phyloP scores from a whole-genome alignment of 192 early-diverging fungal genomes.

The Coemansia sp. region DNA sequence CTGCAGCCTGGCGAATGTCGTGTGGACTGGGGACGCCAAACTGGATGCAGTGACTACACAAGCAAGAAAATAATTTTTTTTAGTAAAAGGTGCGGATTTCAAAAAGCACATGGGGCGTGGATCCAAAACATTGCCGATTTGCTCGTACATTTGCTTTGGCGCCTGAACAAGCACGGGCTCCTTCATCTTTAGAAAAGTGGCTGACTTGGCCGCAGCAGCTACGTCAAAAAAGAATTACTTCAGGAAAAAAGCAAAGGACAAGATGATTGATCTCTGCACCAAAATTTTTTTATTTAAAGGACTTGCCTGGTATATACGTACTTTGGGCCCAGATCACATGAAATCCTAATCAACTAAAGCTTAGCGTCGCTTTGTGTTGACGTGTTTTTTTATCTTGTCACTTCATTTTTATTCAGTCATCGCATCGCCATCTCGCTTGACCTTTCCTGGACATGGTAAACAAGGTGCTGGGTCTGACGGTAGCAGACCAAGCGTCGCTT shows the following conservation, averaged over 20 bases:
- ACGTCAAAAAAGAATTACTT: not conserved
- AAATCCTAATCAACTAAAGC: too few species aligned
- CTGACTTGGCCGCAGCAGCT: not conserved
- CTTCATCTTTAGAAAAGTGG: constrained; percentile 72
- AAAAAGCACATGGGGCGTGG: not conserved
- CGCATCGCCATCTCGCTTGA: not conserved
- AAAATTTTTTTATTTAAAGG: not conserved
- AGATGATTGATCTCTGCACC: too few species aligned
- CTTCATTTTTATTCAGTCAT: not conserved
- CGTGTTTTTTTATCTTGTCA: not conserved
- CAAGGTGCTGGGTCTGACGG: constrained; percentile 49
- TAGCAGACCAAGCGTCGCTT: constrained; percentile 52
- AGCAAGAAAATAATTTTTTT: not conserved
- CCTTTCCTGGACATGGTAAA: constrained; percentile 10
- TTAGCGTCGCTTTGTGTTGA: too few species aligned
- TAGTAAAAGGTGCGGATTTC: too few species aligned
- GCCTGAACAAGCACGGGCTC: constrained; percentile 69
- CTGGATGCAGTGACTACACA: constrained; percentile 82
- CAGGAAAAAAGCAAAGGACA: not conserved
- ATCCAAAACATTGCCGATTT: not conserved
- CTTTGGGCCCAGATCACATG: not conserved
- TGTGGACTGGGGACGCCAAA: constrained; percentile 91
- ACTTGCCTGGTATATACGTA: too few species aligned
- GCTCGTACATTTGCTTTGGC: constrained; percentile 71
- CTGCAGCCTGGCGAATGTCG: constrained; percentile 83